Evolutionary conservation across 257 asterid genomes (phyloP).

Genomic region (Fraxinus cuspidata): DNA sequence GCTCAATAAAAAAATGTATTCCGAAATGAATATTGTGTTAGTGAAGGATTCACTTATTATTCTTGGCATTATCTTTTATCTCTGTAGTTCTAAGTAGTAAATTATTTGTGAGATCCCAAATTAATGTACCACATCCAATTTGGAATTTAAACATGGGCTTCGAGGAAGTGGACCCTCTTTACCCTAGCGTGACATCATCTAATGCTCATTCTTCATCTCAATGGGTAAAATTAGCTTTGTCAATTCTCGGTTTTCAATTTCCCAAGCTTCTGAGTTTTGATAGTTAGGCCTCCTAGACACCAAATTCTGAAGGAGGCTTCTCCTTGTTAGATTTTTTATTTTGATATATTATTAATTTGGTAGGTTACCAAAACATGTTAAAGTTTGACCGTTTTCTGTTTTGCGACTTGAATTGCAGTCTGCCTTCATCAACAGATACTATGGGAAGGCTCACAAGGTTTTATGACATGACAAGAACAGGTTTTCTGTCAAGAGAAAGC

Average conservation of each 20-base stretch:
- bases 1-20: neutral
- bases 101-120: neutral
- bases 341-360: neutral
- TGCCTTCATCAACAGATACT: constrained; percentile 83
- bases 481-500: neutral
- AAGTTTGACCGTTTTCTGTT: constrained; percentile 5
- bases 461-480: neutral
- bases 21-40: neutral
- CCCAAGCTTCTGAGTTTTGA: neutral
- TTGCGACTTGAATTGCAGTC: constrained; percentile 51
- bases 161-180: neutral
- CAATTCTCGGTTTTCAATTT: neutral
- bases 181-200: neutral
- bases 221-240: neutral
- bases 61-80: neutral
- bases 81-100: neutral
- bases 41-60: neutral
- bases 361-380: neutral
- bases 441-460: constrained; percentile 76
- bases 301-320: neutral
- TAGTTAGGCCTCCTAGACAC: neutral
- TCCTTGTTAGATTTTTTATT: no score
- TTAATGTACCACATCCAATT: neutral
- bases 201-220: neutral
- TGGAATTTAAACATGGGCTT: neutral